Conservation (phyloP, 2,329 filamentous ascomycete species). For the Cordyceps farinosa region DNA sequence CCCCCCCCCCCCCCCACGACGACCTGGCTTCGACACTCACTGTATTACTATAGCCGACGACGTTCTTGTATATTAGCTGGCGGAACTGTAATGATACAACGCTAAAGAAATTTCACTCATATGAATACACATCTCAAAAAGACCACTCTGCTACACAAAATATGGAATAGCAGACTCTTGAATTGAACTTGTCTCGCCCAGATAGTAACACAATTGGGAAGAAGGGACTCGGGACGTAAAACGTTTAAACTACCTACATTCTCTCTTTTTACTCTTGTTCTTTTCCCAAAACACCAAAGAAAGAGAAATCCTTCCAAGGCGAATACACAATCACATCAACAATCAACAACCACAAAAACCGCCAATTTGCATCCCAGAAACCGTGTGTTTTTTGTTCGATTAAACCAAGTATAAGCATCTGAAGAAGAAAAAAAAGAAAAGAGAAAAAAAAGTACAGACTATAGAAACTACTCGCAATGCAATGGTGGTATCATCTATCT, state of each 20-base stretch:
- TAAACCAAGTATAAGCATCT: constrained; percentile 21
- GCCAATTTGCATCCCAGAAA: constrained; percentile 2
- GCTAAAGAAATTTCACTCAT: constrained; percentile 5
- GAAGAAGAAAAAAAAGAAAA: constrained; percentile 20
- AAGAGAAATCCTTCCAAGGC: neutral
- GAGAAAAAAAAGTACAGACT: constrained; percentile 26
- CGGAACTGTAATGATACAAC: neutral
- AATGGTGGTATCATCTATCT: constrained; percentile 43
- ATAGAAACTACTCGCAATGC: constrained; percentile 34
- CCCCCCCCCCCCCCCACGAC: no score
- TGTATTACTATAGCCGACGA: neutral
- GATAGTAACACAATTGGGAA: neutral
- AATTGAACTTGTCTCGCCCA: neutral
- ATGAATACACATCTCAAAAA: neutral
- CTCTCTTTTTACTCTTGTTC: neutral
- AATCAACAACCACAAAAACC: neutral
- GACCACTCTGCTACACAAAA: neutral
- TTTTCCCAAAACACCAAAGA: neutral
- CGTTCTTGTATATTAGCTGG: constrained; percentile 5
- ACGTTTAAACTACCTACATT: neutral
- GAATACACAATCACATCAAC: constrained; percentile 2
- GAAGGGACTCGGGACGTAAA: no score
- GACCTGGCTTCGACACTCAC: neutral
- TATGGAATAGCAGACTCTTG: neutral
- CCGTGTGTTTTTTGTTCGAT: neutral